Conservation (phyloP, 306 rosid genomes). For the Prunus padus region DNA sequence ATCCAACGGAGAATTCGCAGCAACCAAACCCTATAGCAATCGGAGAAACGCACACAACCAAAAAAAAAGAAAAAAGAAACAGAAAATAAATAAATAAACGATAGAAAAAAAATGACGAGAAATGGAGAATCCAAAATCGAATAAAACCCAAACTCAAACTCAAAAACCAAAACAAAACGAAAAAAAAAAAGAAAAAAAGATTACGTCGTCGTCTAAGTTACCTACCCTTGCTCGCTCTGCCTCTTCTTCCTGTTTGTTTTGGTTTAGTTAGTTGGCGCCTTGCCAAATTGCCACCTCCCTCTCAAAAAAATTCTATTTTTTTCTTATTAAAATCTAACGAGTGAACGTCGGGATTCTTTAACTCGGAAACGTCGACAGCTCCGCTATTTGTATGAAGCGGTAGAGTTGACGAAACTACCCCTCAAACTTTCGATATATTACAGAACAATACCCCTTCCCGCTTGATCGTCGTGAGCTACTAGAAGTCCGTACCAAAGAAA, state of each 20-base stretch:
- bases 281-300: slow-evolving; percentile 12
- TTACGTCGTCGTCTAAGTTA: neutral
- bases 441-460: neutral
- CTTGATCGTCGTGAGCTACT: neutral
- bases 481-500: slow-evolving; percentile 13
- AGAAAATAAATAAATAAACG: neutral
- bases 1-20: slow-evolving; percentile 8
- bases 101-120: neutral
- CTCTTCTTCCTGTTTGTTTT: neutral
- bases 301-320: neutral
- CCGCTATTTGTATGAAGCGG: neutral
- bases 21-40: slow-evolving; percentile 4
- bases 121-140: neutral
- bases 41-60: neutral
- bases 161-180: neutral
- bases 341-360: neutral
- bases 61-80: neutral
- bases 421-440: neutral
- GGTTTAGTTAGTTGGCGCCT: neutral
- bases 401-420: neutral
- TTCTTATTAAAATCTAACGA: neutral
- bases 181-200: neutral
- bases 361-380: neutral
- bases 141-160: neutral
- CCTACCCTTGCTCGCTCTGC: neutral